Base-by-base conservation (phyloP, 495 filamentous ascomycete species). In the Durotheca rogersii region DNA sequence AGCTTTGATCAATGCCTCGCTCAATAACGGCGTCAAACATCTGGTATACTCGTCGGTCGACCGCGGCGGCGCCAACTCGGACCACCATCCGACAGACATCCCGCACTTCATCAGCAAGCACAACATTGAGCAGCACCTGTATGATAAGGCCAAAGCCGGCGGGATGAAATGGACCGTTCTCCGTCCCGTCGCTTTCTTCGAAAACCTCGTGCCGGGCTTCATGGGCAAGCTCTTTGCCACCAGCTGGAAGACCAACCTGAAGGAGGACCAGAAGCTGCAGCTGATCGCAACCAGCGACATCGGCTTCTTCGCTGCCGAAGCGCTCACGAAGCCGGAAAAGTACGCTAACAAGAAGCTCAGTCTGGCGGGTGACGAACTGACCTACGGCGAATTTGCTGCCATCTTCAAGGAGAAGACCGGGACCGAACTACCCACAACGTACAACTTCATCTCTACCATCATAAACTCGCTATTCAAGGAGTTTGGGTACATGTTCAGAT, bases 1-100 rank as follows among this genome's bases (percentile, higher is more conserved):
- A 36, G 70, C 59, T 3, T 64, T 87, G 4, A 58, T 86, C 38
- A 80, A 85, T 31, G 75, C 67, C 4, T 64, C 76, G 2, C 29
- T 85, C 35, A 71, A 73, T 37, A 56, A 78, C n/a, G 67, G 72
- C 15, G 81, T 85, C 41, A 72, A 73, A 45, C 67, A 74, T 56
- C 81, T 86, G 48, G 75, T 86, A 4, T 85, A 84, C 62, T 70
- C 68, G 7, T 80, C 76, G n/a, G 80, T 85, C 6, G 83, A 85
- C 48, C 80, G 83, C 2, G 77, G 77, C 19, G 81, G 80, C 15
- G 64, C 72, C n/a, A 61, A 60, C 5, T 81, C 75, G 25, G 64
- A 69, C 32, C 37, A 67, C 12, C 79, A 76, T 43, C 72, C 77
- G 4, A 85, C 83, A 1, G 48, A 71, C 11, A 65, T 85, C 36